A percentile compares a stretch with the other conserved stretches of the same genome.
Evolutionary conservation across 352 stramenopile genomes (phyloP).

Genomic region (Globisporangium middletonii): DNA sequence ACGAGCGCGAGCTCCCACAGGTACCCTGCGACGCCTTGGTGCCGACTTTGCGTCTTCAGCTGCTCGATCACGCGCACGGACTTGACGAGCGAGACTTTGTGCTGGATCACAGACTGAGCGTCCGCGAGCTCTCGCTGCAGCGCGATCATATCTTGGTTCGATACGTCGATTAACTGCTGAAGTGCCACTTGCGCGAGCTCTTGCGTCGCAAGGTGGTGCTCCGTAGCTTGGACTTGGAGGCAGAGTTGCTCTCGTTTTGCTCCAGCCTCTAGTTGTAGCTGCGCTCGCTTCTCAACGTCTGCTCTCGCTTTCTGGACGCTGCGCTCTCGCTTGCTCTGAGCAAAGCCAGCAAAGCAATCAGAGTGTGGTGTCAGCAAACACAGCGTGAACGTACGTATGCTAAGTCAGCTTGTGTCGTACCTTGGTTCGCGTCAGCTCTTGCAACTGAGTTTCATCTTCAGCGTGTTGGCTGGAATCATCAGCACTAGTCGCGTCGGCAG

Average conservation of each 20-base stretch:
- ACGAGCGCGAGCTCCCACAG: constrained; percentile 1
- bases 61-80: neutral
- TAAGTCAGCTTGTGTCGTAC: neutral
- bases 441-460: neutral
- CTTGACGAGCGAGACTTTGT: neutral
- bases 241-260: neutral
- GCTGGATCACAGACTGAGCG: neutral
- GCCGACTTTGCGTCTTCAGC: constrained; percentile 1
- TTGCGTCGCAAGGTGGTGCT: neutral
- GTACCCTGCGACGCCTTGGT: neutral
- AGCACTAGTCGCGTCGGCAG: neutral
- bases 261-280: neutral
- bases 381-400: too few relatives aligned
- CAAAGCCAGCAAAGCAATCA: neutral
- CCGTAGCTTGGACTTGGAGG: neutral
- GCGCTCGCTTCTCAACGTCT: neutral
- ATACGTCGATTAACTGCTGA: neutral
- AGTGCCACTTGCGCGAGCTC: neutral
- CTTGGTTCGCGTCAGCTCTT: neutral
- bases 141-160: neutral
- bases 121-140: neutral
- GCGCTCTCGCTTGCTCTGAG: neutral
- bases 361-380: too few relatives aligned
- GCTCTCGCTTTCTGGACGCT: neutral
- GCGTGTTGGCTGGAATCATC: neutral